Evolutionary conservation across 177 flowering plant genomes (phyloP).

Genomic region (Vitis hybrid): DNA sequence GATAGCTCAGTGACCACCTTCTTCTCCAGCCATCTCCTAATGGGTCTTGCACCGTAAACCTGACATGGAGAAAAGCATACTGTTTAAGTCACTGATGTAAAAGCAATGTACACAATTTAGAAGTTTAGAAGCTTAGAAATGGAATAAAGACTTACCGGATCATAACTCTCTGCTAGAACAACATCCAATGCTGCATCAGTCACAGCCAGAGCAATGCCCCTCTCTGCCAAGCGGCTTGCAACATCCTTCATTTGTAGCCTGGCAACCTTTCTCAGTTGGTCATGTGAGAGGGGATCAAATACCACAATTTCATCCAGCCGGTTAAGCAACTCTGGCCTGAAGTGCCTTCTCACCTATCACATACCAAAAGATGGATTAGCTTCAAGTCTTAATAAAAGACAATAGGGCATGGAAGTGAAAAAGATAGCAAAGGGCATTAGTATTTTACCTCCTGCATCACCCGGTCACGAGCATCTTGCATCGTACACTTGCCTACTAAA

Average conservation of each 20-base stretch:
- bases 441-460: conserved; percentile 69
- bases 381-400: background rate
- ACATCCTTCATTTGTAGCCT: conserved; percentile 86
- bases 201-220: conserved; percentile 84
- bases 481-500: conserved; percentile 59
- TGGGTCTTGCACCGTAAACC: conserved; percentile 94
- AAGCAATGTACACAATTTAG: background rate
- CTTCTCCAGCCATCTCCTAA: conserved; percentile 94
- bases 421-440: background rate
- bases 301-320: conserved; percentile 91
- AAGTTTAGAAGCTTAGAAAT: background rate
- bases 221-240: conserved; percentile 79
- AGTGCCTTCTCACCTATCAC: conserved; percentile 66
- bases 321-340: conserved; percentile 83
- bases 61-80: conserved; percentile 5
- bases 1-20: conserved; percentile 87
- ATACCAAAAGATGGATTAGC: background rate
- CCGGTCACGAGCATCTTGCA: conserved; percentile 68
- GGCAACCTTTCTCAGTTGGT: conserved; percentile 75
- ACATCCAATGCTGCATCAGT: conserved; percentile 79
- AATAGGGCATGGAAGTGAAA: background rate
- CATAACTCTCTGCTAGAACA: conserved; percentile 77
- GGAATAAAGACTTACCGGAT: conserved; percentile 56
- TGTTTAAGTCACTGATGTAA: background rate
- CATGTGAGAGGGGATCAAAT: conserved; percentile 86